Conservation (phyloP, 2,329 filamentous ascomycete genomes). For the Sordariomycetes sp. region DNA sequence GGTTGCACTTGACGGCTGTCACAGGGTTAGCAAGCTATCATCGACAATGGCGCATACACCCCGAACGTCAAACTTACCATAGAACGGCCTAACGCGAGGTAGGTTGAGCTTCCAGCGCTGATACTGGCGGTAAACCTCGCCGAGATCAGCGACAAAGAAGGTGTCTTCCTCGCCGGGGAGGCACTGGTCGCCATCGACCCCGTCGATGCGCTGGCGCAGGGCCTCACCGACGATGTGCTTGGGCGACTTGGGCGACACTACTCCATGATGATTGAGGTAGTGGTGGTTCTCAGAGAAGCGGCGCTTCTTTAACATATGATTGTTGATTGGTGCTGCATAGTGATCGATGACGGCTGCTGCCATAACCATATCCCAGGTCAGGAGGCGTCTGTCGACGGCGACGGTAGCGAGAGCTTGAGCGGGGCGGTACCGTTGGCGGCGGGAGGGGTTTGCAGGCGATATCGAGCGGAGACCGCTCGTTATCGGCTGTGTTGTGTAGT, state of each 20-base stretch:
- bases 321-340: conserved; percentile 37
- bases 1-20: conserved; percentile 95
- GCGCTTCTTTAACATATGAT: conserved; percentile 37
- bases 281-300: conserved; percentile 24
- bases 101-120: conserved; percentile 95
- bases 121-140: conserved; percentile 97
- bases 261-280: conserved; percentile 30
- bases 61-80: conserved; percentile 48
- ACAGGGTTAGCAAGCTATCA: neutral
- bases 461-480: neutral
- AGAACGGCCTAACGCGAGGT: conserved; percentile 88
- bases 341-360: conserved; percentile 48
- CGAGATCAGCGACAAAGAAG: conserved; percentile 96
- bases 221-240: conserved; percentile 81
- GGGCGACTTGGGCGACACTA: conserved; percentile 48
- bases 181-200: conserved; percentile 78
- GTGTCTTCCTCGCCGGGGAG: conserved; percentile 91
- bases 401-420: conserved; percentile 1
- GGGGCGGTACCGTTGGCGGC: conserved; percentile 1
- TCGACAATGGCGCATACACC: neutral
- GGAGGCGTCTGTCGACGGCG: conserved; percentile 4
- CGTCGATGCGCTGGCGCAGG: conserved; percentile 73
- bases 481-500: neutral
- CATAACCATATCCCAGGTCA: conserved; percentile 51
- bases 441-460: neutral